Evolutionary conservation across 495 filamentous ascomycete species (phyloP), one percentile per base, ranked within the genome.

Genomic region (Hypoxylon rickii): DNA sequence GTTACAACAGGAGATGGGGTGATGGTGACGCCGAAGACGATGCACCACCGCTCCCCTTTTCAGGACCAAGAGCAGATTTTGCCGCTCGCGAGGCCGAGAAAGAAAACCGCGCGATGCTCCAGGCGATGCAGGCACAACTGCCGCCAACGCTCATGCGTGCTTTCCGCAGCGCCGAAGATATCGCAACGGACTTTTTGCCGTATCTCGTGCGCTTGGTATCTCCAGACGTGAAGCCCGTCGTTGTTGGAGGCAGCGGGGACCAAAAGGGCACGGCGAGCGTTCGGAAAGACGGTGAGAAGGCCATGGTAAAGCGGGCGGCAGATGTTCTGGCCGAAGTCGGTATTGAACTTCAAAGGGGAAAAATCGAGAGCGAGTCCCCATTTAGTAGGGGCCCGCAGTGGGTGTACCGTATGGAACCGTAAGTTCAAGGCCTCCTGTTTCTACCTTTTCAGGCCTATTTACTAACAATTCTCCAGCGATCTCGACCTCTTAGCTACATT

Each of bases 351-450:
- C 89, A 96, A 61, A 86, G 84, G 61, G 87, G 87, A 1, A 85
- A 86, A 59, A 81, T 98, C 26, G 92, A 96, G 56, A 77, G 76
- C n/a, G 71, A 64, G 5, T 58, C 63, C 46, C 59, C 31, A 71
- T 79, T 44, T 74, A 77, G 43, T 63, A 80, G 57, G 72, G 76
- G 58, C 76, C 83, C 75, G 29, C 74, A 79, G 58, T 96, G 87
- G 86, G 85, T 93, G 8, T 96, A 94, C 68, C 83, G 94, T 24
- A 94, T 98, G 93, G 92, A 97, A 63, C 94, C 94, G 83, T 92
- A 77, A 77, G 87, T 85, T 44, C 37, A 44, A 33, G 31, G 20
- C 26, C 46, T 19, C 15, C 32, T 34, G 11, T 16, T 24, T 33
- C 47, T 33, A 22, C 26, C 13, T 13, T 40, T 19, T 19, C 21